These are phyloP conservation scores for Suillus subluteus DNA, from an alignment of 768 basidiomycete genomes.

Conservation along the genomic window DNA sequence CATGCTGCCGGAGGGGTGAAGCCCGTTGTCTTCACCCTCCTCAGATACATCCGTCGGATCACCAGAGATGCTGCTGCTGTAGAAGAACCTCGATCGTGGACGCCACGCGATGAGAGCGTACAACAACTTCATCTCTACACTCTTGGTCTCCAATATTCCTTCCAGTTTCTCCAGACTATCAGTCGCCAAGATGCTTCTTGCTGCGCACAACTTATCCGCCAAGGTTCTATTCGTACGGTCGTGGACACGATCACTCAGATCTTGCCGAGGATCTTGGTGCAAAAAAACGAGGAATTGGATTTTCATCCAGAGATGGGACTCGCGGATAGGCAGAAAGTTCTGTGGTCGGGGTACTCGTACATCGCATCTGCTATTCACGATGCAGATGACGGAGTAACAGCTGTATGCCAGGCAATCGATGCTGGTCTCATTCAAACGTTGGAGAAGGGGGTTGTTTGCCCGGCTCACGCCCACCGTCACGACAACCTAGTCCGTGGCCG, in stretches of 20 bases:
- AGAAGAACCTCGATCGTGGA: slow-evolving; percentile 3
- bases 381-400: neutral
- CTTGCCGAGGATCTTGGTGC: neutral
- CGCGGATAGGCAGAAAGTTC: neutral
- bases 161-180: neutral
- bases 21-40: neutral
- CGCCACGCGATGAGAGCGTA: neutral
- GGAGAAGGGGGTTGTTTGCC: neutral
- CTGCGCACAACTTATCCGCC: neutral
- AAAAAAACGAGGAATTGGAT: neutral
- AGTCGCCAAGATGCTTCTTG: neutral
- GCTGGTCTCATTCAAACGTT: neutral
- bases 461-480: neutral
- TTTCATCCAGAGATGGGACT: neutral
- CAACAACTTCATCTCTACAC: neutral
- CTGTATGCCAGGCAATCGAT: neutral
- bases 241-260: neutral
- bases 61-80: neutral
- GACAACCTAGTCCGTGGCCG: neutral
- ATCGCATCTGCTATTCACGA: neutral
- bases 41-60: neutral
- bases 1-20: slow-evolving; percentile 1
- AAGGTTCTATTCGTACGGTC: neutral
- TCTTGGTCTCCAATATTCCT: neutral
- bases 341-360: neutral